A percentile compares a stretch with the other conserved stretches of the same genome.
phyloP scores from a whole-genome alignment of 1,284 basidiomycete species.

The Laetiporus sulphureus region DNA sequence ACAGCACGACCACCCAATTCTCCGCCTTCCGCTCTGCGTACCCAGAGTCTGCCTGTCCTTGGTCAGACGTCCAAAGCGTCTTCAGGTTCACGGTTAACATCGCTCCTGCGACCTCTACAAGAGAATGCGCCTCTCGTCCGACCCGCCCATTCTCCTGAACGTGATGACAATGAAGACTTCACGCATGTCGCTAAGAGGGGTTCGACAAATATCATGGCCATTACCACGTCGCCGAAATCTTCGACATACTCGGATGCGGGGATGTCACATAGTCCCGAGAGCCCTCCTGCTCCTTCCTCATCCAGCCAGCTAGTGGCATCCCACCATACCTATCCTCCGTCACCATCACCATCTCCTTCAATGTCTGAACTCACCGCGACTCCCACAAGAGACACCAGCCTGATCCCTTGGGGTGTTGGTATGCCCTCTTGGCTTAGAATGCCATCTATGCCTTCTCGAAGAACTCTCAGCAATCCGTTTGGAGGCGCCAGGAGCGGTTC shows the following conservation, averaged over 20 bases:
- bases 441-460: conserved; percentile 43
- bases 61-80: conserved; percentile 12
- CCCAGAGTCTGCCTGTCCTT: conserved; percentile 23
- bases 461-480: conserved; percentile 27
- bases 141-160: conserved; percentile 25
- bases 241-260: conserved; percentile 17
- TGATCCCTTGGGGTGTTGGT: conserved; percentile 50
- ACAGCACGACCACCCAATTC: conserved; percentile 32
- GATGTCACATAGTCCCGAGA: conserved; percentile 11
- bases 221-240: conserved; percentile 34
- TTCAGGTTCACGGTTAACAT: conserved; percentile 52
- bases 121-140: conserved; percentile 37
- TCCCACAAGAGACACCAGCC: conserved; percentile 24
- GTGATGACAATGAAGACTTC: conserved; percentile 50
- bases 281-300: too few relatives aligned
- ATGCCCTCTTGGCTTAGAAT: conserved; percentile 16
- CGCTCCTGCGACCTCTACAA: conserved; percentile 57
- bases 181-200: conserved; percentile 57
- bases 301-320: too few relatives aligned
- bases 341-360: conserved; percentile 42
- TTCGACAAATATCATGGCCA: conserved; percentile 52
- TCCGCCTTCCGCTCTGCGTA: conserved; percentile 30
- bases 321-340: conserved; percentile 75
- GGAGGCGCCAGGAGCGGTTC: conserved; percentile 11
- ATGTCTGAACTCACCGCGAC: conserved; percentile 31